Evolutionary conservation across 73 alveolate genomes (phyloP).

Genomic region (Paramecium caudatum): DNA sequence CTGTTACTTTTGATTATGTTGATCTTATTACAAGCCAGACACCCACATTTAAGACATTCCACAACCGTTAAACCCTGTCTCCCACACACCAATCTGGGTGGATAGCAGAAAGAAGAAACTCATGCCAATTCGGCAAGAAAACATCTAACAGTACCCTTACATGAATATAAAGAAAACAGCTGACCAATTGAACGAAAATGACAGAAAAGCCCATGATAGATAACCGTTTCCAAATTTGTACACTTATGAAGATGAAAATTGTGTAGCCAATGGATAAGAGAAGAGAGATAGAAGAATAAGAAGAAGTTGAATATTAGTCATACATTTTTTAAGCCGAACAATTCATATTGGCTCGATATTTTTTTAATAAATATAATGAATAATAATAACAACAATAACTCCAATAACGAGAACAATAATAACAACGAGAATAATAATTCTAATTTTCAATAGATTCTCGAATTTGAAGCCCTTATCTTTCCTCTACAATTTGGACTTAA

Average conservation of each 20-base stretch:
- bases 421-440: too few relatives aligned
- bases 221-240: slow-evolving; percentile 34
- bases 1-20: background rate
- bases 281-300: slow-evolving; percentile 64
- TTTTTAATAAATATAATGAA: too few relatives aligned
- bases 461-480: too few relatives aligned
- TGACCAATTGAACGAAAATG: slow-evolving; percentile 45
- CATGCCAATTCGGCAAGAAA: slow-evolving; percentile 27
- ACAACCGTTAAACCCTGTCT: slow-evolving; percentile 8
- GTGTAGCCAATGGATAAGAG: slow-evolving; percentile 49
- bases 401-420: too few relatives aligned
- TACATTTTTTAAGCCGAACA: too few relatives aligned
- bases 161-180: background rate
- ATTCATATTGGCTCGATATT: too few relatives aligned
- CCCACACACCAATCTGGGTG: slow-evolving; percentile 6
- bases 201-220: slow-evolving; percentile 5
- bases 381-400: too few relatives aligned
- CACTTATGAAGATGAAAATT: slow-evolving; percentile 22
- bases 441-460: too few relatives aligned
- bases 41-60: background rate
- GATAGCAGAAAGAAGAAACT: slow-evolving; percentile 27
- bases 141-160: background rate
- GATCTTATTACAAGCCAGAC: background rate
- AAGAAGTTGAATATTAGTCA: slow-evolving; percentile 37
- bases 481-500: too few relatives aligned